Evolutionary conservation across 2,329 filamentous ascomycete genomes (phyloP), one percentile per base, ranked within the genome.

Genomic region (Hymenoscyphus fraxineus): DNA sequence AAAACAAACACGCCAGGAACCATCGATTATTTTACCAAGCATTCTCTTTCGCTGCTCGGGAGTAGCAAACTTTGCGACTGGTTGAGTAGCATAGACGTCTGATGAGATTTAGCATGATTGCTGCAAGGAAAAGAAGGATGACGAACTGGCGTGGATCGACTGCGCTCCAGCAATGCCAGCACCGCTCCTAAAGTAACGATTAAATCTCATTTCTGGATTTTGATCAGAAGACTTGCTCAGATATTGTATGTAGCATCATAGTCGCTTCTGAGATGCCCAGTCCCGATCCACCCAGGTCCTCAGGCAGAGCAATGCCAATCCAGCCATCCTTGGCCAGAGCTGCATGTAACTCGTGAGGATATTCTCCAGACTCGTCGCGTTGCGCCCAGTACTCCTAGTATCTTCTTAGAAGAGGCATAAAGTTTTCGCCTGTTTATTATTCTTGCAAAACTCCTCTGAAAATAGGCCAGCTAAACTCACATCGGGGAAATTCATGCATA

Each of bases 211-310:
- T n/a, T 15, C 31, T 38, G 2, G 7, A 5, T 12, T 57, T 1
- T 4, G 9, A 19, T 7, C 10, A n/a, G n/a, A 38, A 19, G 22
- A 64, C 73, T 15, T 70, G 88, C 77, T 93, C 89, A 0, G 88
- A 80, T 64, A 93, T 91, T 1, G 90, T 91, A 72, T 96, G 91
- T 81, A 95, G 84, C 90, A 95, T 94, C 84, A 94, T 90, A 0
- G 88, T 91, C 0, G 91, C 91, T 74, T 95, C 91, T 0, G 89
- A 88, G 41, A 96, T 92, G 9, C 87, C 91, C 9, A 96, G 77
- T 0, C 89, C 90, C 0, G 89, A 83, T 0, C 91, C 92, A 2
- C 92, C 91, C 0, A 92, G 82, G 0, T 84, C 80, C 73, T 93
- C 89, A 0, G 91, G 90, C 3, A 95, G 78, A 0, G 90, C 90